Base-by-base conservation (phyloP, 179 eudicot species). In the Gypsophila paniculata region DNA sequence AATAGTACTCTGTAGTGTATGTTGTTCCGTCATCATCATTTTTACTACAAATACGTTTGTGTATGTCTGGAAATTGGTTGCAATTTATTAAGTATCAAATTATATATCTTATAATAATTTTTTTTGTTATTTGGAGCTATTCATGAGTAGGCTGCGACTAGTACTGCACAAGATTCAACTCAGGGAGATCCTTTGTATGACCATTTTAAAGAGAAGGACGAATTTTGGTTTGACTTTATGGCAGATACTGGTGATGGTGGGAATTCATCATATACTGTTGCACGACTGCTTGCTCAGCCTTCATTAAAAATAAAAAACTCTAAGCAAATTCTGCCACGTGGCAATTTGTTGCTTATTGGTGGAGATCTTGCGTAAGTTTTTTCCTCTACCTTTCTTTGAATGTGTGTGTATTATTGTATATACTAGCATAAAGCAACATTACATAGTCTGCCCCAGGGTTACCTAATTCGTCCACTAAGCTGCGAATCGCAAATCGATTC, bases 171-270 rank as follows among this genome's bases (percentile, higher is more conserved):
- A 75, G 99, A 88, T 72, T 85, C 87, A 77, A 72, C 85, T 57
- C 73, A 84, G 68, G 88, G 82, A 54, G 99, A 92, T 82, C 88
- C 93, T 65, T 79, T 95, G 52, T 90, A 86, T 76, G 86, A 84
- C 66, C 98, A 95, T 76, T 90, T 95, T 61, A 81, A 83, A 68
- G 98, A 85, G 63, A 85, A 87, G 72, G 92, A 95, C 71, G 90
- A 82, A 2, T 77, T 95, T 59, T 95, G 99, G 99, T 89, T 95
- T 79, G 99, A 95, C 75, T 95, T 95, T 75, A 90, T 95, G 97
- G 99, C 99, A 36, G 96, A 95, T 82, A 95, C 99, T 67, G 99
- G 99, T 69, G 99, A 95, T 80, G 97, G 99, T 63, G 99, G 99
- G 62, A 95, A 95, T 81, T 93, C 99, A 39, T 87, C 99, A 21